Evolutionary conservation across 2,329 filamentous ascomycete species (phyloP), one percentile per base, ranked within the genome.

Genomic region (Cladosporium sp.): DNA sequence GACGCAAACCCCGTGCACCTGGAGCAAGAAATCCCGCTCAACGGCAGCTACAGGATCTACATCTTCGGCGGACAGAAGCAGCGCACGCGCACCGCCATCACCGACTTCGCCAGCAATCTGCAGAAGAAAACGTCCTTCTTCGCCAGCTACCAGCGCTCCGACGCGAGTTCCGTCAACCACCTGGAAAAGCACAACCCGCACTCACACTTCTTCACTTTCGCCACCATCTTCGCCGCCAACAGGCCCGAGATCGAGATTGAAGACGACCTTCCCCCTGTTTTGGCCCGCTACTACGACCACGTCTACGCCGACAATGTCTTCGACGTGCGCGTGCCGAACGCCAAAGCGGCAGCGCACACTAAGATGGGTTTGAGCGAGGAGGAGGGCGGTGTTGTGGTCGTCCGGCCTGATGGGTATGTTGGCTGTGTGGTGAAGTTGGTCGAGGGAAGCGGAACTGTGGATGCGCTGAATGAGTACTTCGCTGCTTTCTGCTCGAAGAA

Each of bases 1-100:
- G 91, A 96, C 64, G 87, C 90, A 64, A 96, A 96, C 68, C 84
- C 89, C 4, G 89, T 95, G 1, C 88, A 95, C 61, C 78, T 96
- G 8, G 91, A 96, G 70, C 90, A 96, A 69, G 88, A 95, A 64
- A 80, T 96, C 27, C 90, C 90, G 0, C 76, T 91, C 53, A 96
- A 96, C 68, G 90, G 90, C 38, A 85, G 89, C 2, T 96, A 91
- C 77, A 81, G 90, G 50, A 77, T 96, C 54, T 95, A 90, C 66
- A 69, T 96, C 56, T 95, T 95, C 66, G 89, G 82, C n/a, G 91
- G 91, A 51, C 59, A 55, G 12, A 19, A 27, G 17, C 32, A 44
- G 36, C 74, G 75, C 41, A 85, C 82, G 11, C 74, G 75, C 37
- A 69, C 71, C 42, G 88, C 90, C 0, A 73, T 96, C 18, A 65